Percentiles rank a stretch among this genome's conserved stretches.
Conservation (phyloP, 1,284 basidiomycete species). For the Apiotrichum veenhuisii region DNA sequence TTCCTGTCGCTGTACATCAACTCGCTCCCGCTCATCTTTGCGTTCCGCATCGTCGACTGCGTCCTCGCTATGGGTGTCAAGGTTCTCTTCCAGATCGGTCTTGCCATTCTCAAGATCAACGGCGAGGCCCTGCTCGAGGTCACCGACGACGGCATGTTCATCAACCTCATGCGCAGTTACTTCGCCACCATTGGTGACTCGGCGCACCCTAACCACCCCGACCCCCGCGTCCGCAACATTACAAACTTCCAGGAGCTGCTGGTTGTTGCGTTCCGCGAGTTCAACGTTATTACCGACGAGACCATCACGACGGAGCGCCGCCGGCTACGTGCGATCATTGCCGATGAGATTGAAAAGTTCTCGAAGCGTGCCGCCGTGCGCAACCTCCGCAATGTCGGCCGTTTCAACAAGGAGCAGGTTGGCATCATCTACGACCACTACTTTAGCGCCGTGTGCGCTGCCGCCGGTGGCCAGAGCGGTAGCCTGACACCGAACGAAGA, state of each 20-base stretch:
- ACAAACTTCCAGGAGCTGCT: conserved; percentile 97
- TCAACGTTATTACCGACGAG: conserved; percentile 93
- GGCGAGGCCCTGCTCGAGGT: conserved; percentile 90
- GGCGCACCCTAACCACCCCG: conserved; percentile 83
- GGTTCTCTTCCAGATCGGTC: conserved; percentile 80
- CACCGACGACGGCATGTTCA: conserved; percentile 95
- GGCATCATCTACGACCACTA: conserved; percentile 86
- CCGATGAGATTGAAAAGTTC: conserved; percentile 91
- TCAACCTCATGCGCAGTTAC: conserved; percentile 91
- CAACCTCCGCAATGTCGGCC: conserved; percentile 75
- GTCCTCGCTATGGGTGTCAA: conserved; percentile 99
- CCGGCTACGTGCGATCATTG: conserved; percentile 83
- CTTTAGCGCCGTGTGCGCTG: conserved; percentile 77
- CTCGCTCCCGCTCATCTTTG: conserved; percentile 98
- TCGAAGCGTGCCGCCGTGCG: conserved; percentile 91
- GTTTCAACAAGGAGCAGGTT: conserved; percentile 85
- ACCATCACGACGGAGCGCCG: conserved; percentile 84
- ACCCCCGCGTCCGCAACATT: conserved; percentile 87
- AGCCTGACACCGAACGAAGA: conserved; percentile 18
- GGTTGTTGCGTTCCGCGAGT: conserved; percentile 94
- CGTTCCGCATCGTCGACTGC: conserved; percentile 97
- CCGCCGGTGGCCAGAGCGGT: conserved; percentile 51
- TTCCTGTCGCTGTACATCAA: conserved; percentile 96
- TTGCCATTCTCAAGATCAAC: conserved; percentile 96
- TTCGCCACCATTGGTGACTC: conserved; percentile 91